A percentile compares a stretch with the other conserved stretches of the same genome.
Conservation (phyloP, 2,329 filamentous ascomycete species). For the Aspergillus ruber region DNA sequence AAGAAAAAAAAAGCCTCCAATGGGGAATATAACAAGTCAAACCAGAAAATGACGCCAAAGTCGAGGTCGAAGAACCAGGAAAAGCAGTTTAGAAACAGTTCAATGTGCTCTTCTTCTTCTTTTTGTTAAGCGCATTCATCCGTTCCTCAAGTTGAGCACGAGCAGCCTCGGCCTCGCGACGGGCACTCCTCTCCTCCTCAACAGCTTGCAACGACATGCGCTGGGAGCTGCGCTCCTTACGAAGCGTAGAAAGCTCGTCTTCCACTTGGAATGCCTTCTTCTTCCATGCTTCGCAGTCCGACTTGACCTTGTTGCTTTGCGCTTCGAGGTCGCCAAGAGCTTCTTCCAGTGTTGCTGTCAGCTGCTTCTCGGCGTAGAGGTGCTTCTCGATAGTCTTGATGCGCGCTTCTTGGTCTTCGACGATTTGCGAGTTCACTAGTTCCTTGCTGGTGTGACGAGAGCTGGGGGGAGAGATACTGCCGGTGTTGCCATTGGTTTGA, state of each 20-base stretch:
- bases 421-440: constrained; percentile 67
- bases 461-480: constrained; percentile 52
- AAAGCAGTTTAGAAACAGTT: constrained; percentile 76
- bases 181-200: constrained; percentile 92
- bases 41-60: neutral
- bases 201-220: constrained; percentile 74
- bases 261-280: constrained; percentile 76
- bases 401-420: constrained; percentile 91
- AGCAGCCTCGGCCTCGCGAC: constrained; percentile 82
- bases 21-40: neutral
- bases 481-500: constrained; percentile 44
- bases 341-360: constrained; percentile 91
- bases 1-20: neutral
- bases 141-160: constrained; percentile 84
- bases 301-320: constrained; percentile 85
- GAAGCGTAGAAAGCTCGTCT: constrained; percentile 49
- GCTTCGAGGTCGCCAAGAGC: constrained; percentile 89
- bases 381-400: constrained; percentile 97
- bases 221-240: constrained; percentile 53
- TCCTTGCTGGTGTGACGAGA: constrained; percentile 78
- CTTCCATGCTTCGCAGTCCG: constrained; percentile 83
- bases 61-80: neutral
- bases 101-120: constrained; percentile 89
- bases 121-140: constrained; percentile 86
- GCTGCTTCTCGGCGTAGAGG: constrained; percentile 88